A percentile compares a stretch with the other conserved stretches of the same genome.
Conservation (phyloP, 176 grass and related monocot species). For the Oryza meridionalis region DNA sequence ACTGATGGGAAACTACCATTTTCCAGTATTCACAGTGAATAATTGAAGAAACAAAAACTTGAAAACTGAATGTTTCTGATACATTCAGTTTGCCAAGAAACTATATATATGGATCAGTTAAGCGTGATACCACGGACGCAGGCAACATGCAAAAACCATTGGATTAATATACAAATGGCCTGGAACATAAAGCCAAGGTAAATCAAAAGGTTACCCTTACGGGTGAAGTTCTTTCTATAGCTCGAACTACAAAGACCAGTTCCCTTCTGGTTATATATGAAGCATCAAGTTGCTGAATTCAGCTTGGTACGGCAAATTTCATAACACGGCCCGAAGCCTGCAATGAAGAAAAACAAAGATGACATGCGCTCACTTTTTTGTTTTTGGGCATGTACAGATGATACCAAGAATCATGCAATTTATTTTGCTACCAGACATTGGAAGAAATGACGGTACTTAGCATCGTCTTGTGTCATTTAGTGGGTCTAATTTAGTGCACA, state of each 20-base stretch:
- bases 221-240: not conserved
- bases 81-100: no score
- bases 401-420: not conserved
- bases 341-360: not conserved
- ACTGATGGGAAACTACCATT: no score
- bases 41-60: no score
- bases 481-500: no score
- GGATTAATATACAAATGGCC: not conserved
- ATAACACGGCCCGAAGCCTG: constrained; percentile 44
- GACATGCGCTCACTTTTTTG: not conserved
- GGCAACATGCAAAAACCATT: not conserved
- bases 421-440: not conserved
- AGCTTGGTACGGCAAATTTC: constrained; percentile 47
- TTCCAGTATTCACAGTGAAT: no score
- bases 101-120: not conserved
- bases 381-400: not conserved
- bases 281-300: constrained; percentile 10
- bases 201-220: not conserved
- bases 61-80: no score
- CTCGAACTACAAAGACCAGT: not conserved
- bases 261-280: not conserved
- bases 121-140: not conserved
- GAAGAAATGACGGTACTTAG: not conserved
- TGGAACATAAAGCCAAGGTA: not conserved
- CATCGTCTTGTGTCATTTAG: not conserved